Base-by-base conservation (phyloP, 2,329 filamentous ascomycete genomes). In the Xylaria sp. region DNA sequence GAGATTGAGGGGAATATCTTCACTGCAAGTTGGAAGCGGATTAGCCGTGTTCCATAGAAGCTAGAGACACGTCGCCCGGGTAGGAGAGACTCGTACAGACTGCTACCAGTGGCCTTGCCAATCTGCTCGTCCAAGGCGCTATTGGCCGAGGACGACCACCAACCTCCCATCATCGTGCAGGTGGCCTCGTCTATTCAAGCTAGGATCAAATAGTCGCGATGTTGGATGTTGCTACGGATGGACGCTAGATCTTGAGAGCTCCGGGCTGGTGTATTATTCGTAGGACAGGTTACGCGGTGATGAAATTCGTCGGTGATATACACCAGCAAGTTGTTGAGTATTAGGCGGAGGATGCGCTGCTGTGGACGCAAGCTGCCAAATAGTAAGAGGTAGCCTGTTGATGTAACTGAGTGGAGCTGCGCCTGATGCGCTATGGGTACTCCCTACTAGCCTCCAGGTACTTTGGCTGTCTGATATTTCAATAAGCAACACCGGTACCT, bases 111-210 rank as follows among this genome's bases (percentile, higher is more conserved):
- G 62, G 96, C 96, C 82, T 92, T 93, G 81, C 98, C 95, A 78
- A 99, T 92, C 87, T 98, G 96, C 84, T 97, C 94, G 82, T 99
- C 96, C 82, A 99, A 88, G 83, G 94, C 94, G 79, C 91, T 93
- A 82, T 93, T 94, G 82, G 91, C 89, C 80, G 94, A 95, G 75
- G 92, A 93, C 80, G 97, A 98, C 95, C 95, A 99, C 87, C 94
- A 94, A 80, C 94, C 91, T 94, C 98, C 98, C 87, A 87, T 92
- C 76, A 82, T 85, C 73, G 69, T 70, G 73, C 52, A 66, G 61
- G 59, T 23, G 8, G 63, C 48, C 28, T 20, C 41, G 34, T 25
- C 31, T 52, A 54, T 25, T 63, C 25, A 55, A 52, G 41, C 39
- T 23, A 28, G 50, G 25, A 23, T 61, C 56, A 48, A 25, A n/a